phyloP scores from a whole-genome alignment of 495 filamentous ascomycete species.

The Penicillium diatomitis region DNA sequence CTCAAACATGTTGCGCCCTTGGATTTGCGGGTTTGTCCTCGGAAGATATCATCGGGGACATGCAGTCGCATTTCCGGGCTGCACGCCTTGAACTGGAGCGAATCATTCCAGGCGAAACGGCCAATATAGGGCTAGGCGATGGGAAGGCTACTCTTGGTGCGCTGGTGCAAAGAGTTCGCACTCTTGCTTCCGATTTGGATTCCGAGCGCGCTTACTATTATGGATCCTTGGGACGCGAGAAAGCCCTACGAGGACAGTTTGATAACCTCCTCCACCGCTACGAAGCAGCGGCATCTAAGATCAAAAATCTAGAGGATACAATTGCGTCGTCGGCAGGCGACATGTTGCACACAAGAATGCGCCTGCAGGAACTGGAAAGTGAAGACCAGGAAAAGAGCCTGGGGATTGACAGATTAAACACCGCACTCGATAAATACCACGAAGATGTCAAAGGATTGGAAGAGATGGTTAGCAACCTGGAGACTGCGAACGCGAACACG shows the following conservation, averaged over 20 bases:
- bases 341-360: conserved; percentile 35
- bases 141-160: conserved; percentile 31
- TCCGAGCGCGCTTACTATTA: conserved; percentile 22
- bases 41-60: conserved; percentile 41
- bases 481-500: conserved; percentile 39
- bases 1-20: conserved; percentile 34
- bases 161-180: conserved; percentile 26
- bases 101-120: conserved; percentile 53
- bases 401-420: conserved; percentile 50
- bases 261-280: conserved; percentile 30
- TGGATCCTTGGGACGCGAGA: conserved; percentile 26
- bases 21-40: conserved; percentile 46
- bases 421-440: conserved; percentile 54
- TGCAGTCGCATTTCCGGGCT: conserved; percentile 48
- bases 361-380: conserved; percentile 39
- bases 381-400: conserved; percentile 48
- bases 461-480: conserved; percentile 47
- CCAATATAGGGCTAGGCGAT: conserved; percentile 31
- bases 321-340: conserved; percentile 49
- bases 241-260: conserved; percentile 34
- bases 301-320: conserved; percentile 41
- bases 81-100: conserved; percentile 61
- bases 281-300: conserved; percentile 33
- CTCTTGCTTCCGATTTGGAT: conserved; percentile 27
- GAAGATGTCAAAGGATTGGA: conserved; percentile 57